Evolutionary conservation across 2,329 filamentous ascomycete genomes (phyloP).

Genomic region (Alternaria hordeiaustralica): DNA sequence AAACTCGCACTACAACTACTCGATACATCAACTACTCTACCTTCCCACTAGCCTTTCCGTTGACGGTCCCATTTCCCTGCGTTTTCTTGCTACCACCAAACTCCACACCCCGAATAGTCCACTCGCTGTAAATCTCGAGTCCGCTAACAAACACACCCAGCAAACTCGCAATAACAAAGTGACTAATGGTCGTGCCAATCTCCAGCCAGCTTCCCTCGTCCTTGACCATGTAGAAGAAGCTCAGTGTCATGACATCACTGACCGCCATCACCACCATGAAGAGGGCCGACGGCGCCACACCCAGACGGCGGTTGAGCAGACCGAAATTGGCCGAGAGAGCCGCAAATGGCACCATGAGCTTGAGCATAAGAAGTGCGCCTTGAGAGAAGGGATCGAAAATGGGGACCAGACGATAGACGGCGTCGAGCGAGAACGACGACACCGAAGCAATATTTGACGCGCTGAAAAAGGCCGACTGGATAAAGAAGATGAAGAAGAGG

Average conservation of each 20-base stretch:
- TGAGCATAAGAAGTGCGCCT: constrained; percentile 82
- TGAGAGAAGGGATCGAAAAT: constrained; percentile 95
- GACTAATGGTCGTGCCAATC: constrained; percentile 94
- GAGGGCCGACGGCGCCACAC: constrained; percentile 83
- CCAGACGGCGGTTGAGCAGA: constrained; percentile 82
- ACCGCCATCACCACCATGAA: constrained; percentile 91
- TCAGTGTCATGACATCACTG: constrained; percentile 88
- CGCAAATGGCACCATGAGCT: constrained; percentile 91
- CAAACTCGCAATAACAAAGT: constrained; percentile 91
- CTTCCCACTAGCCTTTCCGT: constrained; percentile 5
- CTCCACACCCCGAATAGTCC: constrained; percentile 81
- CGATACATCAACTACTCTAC: not conserved
- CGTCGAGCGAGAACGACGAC: constrained; percentile 91
- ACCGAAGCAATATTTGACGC: constrained; percentile 95
- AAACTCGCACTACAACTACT: not conserved
- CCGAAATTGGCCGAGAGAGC: constrained; percentile 93
- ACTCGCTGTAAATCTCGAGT: constrained; percentile 82
- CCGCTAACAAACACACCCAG: constrained; percentile 89
- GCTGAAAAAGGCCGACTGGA: constrained; percentile 96
- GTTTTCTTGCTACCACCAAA: constrained; percentile 54
- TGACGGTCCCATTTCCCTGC: not conserved
- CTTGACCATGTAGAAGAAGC: constrained; percentile 97
- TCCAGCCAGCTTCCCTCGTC: constrained; percentile 98
- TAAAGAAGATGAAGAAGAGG: constrained; percentile 91
- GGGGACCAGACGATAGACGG: constrained; percentile 84